A percentile compares a stretch with the other conserved stretches of the same genome.
Conservation (phyloP, 768 basidiomycete species). For the Strobilomyces echinocephalus region DNA sequence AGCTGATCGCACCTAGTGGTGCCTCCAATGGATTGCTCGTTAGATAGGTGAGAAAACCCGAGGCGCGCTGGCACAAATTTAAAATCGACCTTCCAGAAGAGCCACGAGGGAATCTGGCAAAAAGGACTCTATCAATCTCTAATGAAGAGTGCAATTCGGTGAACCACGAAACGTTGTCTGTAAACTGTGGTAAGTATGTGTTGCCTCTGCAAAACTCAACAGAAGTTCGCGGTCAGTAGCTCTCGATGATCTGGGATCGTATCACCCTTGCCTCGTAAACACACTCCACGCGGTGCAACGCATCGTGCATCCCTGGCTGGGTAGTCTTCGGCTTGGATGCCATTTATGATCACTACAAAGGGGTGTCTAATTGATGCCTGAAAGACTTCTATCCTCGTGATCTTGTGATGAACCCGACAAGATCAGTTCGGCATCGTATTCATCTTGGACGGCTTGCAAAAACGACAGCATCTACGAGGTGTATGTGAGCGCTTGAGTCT, state of each 20-base stretch:
- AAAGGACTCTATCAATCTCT: too few relatives aligned
- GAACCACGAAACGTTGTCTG: too few relatives aligned
- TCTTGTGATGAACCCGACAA: not conserved
- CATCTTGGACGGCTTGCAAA: constrained; percentile 52
- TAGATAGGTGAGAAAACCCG: not conserved
- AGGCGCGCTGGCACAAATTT: not conserved
- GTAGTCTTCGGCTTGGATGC: not conserved
- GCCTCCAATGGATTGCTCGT: not conserved
- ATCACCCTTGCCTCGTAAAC: too few relatives aligned
- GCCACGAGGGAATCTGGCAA: not conserved
- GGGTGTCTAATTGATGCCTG: not conserved
- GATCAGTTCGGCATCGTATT: constrained; percentile 32
- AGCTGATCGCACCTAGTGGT: not conserved
- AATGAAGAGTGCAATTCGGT: too few relatives aligned
- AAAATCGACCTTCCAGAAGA: not conserved
- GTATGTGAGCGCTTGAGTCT: constrained; percentile 2
- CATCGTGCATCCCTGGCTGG: not conserved
- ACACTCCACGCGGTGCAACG: too few relatives aligned
- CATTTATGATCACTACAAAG: not conserved
- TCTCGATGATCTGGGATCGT: not conserved
- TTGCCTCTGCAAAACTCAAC: too few relatives aligned
- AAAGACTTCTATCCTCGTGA: not conserved
- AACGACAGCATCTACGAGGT: constrained; percentile 57
- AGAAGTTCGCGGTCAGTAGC: too few relatives aligned
- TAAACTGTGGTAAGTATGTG: too few relatives aligned